Conservation (phyloP, 2,329 filamentous ascomycete species). For the Claviceps paspali region DNA sequence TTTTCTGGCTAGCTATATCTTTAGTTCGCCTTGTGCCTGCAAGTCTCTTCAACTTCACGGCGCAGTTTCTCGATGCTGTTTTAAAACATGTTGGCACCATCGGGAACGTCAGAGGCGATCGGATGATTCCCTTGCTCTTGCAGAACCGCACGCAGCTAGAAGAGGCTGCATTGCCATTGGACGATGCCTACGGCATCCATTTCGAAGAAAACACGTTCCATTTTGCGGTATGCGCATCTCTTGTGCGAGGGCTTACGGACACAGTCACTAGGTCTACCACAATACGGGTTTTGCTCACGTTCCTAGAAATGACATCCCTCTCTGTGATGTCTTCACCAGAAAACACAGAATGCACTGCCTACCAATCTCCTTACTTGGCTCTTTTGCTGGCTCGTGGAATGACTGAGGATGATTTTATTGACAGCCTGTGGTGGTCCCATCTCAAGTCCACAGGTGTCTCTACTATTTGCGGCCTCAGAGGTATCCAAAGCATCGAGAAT, state of each 20-base stretch:
- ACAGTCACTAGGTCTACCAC: slow-evolving; percentile 42
- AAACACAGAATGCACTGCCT: slow-evolving; percentile 8
- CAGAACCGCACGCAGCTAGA: slow-evolving; percentile 46
- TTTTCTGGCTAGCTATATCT: slow-evolving; percentile 57
- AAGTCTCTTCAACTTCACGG: slow-evolving; percentile 49
- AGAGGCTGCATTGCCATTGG: slow-evolving; percentile 44
- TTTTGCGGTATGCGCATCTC: slow-evolving; percentile 48
- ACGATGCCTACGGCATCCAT: slow-evolving; percentile 50
- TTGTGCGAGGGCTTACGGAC: slow-evolving; percentile 49
- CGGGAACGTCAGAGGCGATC: slow-evolving; percentile 41
- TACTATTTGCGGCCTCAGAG: slow-evolving; percentile 11
- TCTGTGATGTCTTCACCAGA: slow-evolving; percentile 1
- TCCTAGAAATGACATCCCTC: slow-evolving; percentile 29
- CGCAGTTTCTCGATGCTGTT: slow-evolving; percentile 48
- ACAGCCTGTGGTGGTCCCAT: slow-evolving; percentile 45
- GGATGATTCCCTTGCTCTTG: slow-evolving; percentile 43
- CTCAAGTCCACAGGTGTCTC: slow-evolving; percentile 27
- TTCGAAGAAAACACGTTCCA: slow-evolving; percentile 52
- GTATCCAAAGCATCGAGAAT: slow-evolving; percentile 20
- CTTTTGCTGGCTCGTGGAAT: slow-evolving; percentile 43
- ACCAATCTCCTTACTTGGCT: slow-evolving; percentile 41
- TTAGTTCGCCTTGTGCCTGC: slow-evolving; percentile 48
- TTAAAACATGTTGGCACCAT: slow-evolving; percentile 48
- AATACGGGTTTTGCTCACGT: slow-evolving; percentile 45
- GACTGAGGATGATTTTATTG: slow-evolving; percentile 43